Base-by-base conservation (phyloP, 2,329 filamentous ascomycete genomes). In the Ophiostoma himal-ulmi region DNA sequence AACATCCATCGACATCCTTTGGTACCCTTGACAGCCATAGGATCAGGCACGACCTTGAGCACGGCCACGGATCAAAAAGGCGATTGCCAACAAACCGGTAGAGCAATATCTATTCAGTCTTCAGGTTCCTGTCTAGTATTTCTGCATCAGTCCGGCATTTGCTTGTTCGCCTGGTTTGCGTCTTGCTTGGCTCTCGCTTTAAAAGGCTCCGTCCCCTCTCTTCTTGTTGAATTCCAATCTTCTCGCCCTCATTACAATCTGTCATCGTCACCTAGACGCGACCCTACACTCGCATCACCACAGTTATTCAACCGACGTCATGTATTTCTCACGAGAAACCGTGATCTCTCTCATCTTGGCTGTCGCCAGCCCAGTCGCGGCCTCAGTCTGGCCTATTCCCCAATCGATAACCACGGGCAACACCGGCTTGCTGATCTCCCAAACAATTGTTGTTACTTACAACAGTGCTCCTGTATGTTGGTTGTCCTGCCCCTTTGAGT, bases 331-430 rank as follows among this genome's bases (percentile, higher is more conserved):
- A 17, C 69, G 74, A 39, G 69, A 73, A 41, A 74, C 78, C 71
- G 71, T 81, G 48, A 74, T 69, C 76, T 82, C 62, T 13, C 17
- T 65, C 20, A 14, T 65, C 30, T 77, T 83, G 66, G 75, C 82
- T 73, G 79, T 79, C 68, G 76, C 81, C 68, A 75, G 79, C 70
- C 75, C 78, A 14, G 81, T 81, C 13, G 83, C 80, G n/a, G 86
- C 86, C 48, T n/a, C 48, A 17, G 77, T 89, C 72, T 89, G 87
- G 87, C 87, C 87, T 14, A 80, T 82, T 30, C 87, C 87, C 2
- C 79, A 80, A 69, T 81, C 80, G 54, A 80, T 84, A 69, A 82
- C 80, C 64, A 85, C 82, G 20, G 87, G 87, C 71, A 82, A 82
- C 74, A 80, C 80, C 11, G 80, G 82, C 41, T 78, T 89, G 72